A percentile compares a stretch with the other conserved stretches of the same genome.
phyloP scores from a whole-genome alignment of 306 rosid species.

The Casuarina glauca region DNA sequence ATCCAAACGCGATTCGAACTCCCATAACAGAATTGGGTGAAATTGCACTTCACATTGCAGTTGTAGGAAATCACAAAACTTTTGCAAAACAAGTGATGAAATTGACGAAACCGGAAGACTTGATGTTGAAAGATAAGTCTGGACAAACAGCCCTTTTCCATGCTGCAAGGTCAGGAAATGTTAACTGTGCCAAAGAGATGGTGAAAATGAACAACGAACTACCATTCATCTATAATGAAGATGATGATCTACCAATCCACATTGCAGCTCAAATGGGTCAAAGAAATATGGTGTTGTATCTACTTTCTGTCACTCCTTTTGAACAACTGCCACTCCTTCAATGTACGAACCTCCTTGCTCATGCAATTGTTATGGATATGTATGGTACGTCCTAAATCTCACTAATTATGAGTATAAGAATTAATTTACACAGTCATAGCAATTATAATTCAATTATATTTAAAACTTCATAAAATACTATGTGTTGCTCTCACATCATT shows the following conservation, averaged over 20 bases:
- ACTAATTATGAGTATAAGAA: neutral
- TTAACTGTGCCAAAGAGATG: neutral
- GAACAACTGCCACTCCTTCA: accelerated
- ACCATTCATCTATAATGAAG: too few relatives aligned
- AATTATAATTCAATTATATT: too few relatives aligned
- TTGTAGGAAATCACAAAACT: neutral
- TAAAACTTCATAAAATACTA: too few relatives aligned
- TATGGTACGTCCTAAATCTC: neutral
- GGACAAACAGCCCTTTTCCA: constrained; percentile 5
- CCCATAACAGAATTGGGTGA: neutral
- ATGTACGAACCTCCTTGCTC: neutral
- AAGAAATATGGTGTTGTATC: constrained; percentile 11
- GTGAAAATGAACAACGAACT: too few relatives aligned
- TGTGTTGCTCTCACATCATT: too few relatives aligned
- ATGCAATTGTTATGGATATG: neutral
- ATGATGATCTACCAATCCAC: too few relatives aligned
- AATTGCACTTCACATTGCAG: constrained; percentile 27
- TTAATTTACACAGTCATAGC: too few relatives aligned
- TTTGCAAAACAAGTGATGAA: neutral
- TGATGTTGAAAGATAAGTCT: neutral
- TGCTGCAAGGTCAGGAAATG: too few relatives aligned
- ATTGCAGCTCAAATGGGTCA: constrained; percentile 12
- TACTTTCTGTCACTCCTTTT: neutral
- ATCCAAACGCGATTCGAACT: neutral
- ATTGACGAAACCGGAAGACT: neutral